Evolutionary conservation across 1,284 basidiomycete genomes (phyloP).

Genomic region (Mycena citricolor): DNA sequence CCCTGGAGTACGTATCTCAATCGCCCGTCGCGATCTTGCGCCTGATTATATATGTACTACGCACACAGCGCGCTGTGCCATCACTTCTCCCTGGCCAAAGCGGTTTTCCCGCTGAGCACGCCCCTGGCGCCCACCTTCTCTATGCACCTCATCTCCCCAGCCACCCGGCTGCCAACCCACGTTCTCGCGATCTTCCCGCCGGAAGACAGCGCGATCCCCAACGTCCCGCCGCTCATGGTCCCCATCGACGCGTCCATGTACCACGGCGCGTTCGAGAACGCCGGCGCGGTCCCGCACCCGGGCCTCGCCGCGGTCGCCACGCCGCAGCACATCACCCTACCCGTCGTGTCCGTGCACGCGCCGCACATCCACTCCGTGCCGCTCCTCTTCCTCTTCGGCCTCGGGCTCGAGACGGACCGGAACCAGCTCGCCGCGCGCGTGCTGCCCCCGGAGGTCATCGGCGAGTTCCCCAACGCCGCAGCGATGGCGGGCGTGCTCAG

Average conservation of each 20-base stretch:
- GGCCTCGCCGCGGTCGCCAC: slow-evolving; percentile 22
- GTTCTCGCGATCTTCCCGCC: slow-evolving; percentile 43
- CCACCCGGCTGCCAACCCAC: slow-evolving; percentile 48
- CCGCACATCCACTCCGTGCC: slow-evolving; percentile 42
- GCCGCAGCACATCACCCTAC: slow-evolving; percentile 34
- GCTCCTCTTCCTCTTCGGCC: slow-evolving; percentile 42
- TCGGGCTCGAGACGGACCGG: slow-evolving; percentile 40
- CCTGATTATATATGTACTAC: slow-evolving; percentile 12
- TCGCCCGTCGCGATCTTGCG: background rate
- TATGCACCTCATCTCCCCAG: slow-evolving; percentile 38
- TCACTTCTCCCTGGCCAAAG: slow-evolving; percentile 46
- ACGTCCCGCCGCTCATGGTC: slow-evolving; percentile 40
- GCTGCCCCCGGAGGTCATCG: slow-evolving; percentile 42
- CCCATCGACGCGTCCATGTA: slow-evolving; percentile 47
- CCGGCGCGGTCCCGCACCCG: slow-evolving; percentile 35
- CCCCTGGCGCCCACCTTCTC: slow-evolving; percentile 40
- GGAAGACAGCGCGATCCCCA: slow-evolving; percentile 32
- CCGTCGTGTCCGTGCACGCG: slow-evolving; percentile 38
- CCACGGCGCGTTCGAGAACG: slow-evolving; percentile 40
- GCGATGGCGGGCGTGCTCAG: slow-evolving; percentile 53
- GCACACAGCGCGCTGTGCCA: slow-evolving; percentile 48
- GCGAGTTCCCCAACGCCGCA: slow-evolving; percentile 51
- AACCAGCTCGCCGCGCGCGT: slow-evolving; percentile 40
- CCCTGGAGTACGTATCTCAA: slow-evolving; percentile 40
- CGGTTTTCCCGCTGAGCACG: slow-evolving; percentile 26